Evolutionary conservation across 352 stramenopile species (phyloP).

Genomic region (Pythium aquatile): DNA sequence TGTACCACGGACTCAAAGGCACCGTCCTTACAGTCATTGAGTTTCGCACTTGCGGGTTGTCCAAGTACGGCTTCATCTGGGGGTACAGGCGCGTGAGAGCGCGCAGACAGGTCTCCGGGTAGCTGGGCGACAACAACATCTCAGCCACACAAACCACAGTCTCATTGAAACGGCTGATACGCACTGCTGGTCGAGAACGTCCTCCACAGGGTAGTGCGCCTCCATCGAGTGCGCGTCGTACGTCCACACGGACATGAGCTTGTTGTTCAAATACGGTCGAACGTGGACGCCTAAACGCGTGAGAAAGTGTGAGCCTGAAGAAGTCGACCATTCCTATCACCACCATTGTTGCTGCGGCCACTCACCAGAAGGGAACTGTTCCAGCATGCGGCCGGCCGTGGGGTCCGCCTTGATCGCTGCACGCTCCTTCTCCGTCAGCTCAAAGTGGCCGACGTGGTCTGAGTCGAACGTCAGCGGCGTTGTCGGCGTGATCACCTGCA

Average conservation of each 20-base stretch:
- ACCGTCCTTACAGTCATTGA: constrained; percentile 48
- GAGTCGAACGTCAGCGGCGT: constrained; percentile 76
- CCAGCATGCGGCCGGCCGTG: constrained; percentile 40
- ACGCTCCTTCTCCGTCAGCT: constrained; percentile 57
- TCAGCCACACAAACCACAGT: neutral
- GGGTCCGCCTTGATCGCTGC: constrained; percentile 38
- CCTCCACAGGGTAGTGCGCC: constrained; percentile 62
- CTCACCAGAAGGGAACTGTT: constrained; percentile 53
- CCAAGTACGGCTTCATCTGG: constrained; percentile 60
- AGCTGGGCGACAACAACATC: constrained; percentile 32
- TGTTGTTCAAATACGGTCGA: constrained; percentile 53
- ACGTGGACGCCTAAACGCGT: constrained; percentile 54
- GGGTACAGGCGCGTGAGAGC: constrained; percentile 59
- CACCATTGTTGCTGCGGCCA: neutral
- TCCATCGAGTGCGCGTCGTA: constrained; percentile 68
- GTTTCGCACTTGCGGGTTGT: constrained; percentile 47
- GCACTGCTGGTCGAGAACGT: constrained; percentile 54
- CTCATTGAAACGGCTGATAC: neutral
- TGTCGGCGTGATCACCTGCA: constrained; percentile 43
- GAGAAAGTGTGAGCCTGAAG: neutral
- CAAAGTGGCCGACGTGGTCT: constrained; percentile 60
- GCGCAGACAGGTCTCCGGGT: constrained; percentile 65
- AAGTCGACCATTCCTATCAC: neutral
- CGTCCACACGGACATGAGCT: constrained; percentile 78
- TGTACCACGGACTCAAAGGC: neutral